Conservation (phyloP, 2,329 filamentous ascomycete genomes). For the Trichoderma cornu-damae region DNA sequence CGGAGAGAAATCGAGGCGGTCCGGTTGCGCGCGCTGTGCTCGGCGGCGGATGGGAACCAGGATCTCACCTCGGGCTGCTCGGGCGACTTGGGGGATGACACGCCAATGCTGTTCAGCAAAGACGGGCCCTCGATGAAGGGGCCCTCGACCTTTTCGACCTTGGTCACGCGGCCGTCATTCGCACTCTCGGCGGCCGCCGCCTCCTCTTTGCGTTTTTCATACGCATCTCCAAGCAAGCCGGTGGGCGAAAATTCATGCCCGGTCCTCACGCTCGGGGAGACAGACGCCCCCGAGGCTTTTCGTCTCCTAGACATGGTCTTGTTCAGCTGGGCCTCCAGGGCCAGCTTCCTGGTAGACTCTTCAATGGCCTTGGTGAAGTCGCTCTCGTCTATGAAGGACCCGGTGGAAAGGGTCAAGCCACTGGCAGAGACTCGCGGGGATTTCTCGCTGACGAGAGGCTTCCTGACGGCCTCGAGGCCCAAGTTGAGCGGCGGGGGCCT, state of each 20-base stretch:
- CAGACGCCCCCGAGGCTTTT: constrained; percentile 11
- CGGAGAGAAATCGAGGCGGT: constrained; percentile 25
- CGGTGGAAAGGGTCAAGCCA: constrained; percentile 4
- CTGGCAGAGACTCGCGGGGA: constrained; percentile 5
- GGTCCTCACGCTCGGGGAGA: constrained; percentile 17
- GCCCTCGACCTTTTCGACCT: constrained; percentile 27
- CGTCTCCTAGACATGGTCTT: constrained; percentile 12
- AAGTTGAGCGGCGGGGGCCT: constrained; percentile 21
- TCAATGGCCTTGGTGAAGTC: constrained; percentile 20
- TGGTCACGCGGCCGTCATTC: constrained; percentile 29
- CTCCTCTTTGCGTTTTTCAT: constrained; percentile 43
- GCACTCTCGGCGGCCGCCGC: constrained; percentile 28
- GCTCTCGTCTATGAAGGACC: constrained; percentile 18
- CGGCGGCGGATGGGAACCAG: constrained; percentile 37
- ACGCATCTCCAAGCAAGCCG: constrained; percentile 48
- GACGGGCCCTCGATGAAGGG: constrained; percentile 55
- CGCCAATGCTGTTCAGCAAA: constrained; percentile 42
- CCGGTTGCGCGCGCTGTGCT: constrained; percentile 35
- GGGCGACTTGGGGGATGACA: constrained; percentile 25
- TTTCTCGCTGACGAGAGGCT: neutral
- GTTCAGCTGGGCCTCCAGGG: constrained; percentile 12
- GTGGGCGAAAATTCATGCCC: constrained; percentile 44
- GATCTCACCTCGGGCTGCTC: constrained; percentile 26
- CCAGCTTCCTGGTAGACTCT: constrained; percentile 18
- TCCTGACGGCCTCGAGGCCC: constrained; percentile 7